A percentile compares a stretch with the other conserved stretches of the same genome.
These are phyloP conservation scores for Naganishia cerealis DNA, from an alignment of 1,284 basidiomycete species.

Conservation along the genomic window DNA sequence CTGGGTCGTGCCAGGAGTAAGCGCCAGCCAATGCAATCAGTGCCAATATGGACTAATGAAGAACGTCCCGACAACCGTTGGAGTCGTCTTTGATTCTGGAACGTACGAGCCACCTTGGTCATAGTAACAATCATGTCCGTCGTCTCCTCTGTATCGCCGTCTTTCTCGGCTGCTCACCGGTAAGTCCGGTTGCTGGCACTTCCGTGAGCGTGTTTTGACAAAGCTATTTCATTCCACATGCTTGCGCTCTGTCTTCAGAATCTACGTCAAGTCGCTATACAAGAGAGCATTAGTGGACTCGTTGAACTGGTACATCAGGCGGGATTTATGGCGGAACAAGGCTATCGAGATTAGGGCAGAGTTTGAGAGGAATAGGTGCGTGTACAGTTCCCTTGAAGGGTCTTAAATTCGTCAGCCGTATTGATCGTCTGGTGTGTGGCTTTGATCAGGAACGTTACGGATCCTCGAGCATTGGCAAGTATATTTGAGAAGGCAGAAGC, in stretches of 20 bases:
- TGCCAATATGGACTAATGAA: not conserved
- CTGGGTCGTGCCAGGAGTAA: not conserved
- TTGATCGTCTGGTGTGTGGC: not conserved
- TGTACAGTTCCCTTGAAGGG: constrained; percentile 43
- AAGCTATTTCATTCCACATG: not conserved
- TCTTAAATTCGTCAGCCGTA: not conserved
- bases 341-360: constrained; percentile 83
- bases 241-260: constrained; percentile 41
- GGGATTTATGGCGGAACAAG: constrained; percentile 79
- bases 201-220: not conserved
- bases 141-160: constrained; percentile 42
- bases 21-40: constrained; percentile 11
- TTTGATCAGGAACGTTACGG: constrained; percentile 69
- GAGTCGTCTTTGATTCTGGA: not conserved
- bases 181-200: constrained; percentile 21
- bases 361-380: constrained; percentile 86
- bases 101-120: not conserved
- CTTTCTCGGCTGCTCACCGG: constrained; percentile 75
- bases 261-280: constrained; percentile 89
- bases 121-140: constrained; percentile 5
- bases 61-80: constrained; percentile 1
- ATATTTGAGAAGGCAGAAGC: constrained; percentile 81
- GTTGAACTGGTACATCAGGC: constrained; percentile 81
- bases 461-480: constrained; percentile 78
- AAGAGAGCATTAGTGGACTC: constrained; percentile 79